These are phyloP conservation scores for Funneliformis geosporum DNA, from an alignment of 192 early-diverging fungal genomes.

Conservation along the genomic window DNA sequence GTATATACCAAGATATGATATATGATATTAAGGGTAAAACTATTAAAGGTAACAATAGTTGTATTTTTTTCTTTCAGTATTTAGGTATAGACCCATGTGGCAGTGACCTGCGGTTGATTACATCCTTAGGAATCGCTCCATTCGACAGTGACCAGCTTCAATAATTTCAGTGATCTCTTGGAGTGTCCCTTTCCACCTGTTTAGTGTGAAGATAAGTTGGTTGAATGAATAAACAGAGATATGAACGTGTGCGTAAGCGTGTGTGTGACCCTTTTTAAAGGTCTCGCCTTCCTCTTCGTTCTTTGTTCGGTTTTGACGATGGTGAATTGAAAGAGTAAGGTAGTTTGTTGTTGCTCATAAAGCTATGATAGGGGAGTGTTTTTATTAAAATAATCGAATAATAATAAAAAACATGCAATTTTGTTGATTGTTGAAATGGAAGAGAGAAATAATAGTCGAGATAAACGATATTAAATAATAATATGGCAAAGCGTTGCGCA, in stretches of 20 bases:
- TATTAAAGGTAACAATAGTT: background rate
- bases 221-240: background rate
- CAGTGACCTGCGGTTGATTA: constrained; percentile 18
- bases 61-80: background rate
- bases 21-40: background rate
- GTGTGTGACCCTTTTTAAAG: background rate
- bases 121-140: constrained; percentile 13
- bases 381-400: background rate
- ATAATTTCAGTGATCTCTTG: background rate
- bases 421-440: background rate
- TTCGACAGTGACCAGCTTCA: constrained; percentile 27
- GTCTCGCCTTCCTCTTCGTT: background rate
- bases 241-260: background rate
- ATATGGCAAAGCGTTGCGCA: background rate
- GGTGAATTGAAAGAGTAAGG: background rate
- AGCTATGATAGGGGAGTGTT: background rate
- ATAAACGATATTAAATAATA: background rate
- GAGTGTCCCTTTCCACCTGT: constrained; percentile 18
- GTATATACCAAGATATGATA: background rate
- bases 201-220: background rate
- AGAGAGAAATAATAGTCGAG: background rate
- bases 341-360: background rate
- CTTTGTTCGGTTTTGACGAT: background rate
- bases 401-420: background rate
- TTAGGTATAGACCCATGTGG: constrained; percentile 3